Conservation (phyloP, 2,329 filamentous ascomycete species). For the Microsporum audouinii region DNA sequence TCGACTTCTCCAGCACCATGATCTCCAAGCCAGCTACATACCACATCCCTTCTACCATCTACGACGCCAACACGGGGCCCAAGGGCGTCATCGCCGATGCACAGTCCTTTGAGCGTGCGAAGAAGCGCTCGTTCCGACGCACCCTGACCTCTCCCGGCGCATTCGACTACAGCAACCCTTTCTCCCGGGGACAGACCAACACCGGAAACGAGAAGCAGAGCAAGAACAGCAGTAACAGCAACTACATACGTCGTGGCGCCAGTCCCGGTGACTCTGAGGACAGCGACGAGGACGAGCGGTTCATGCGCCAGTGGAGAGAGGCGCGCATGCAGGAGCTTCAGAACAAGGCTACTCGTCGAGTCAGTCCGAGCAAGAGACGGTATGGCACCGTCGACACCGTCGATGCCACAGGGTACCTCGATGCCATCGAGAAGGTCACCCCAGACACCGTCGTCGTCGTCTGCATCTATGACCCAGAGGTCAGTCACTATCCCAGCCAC, state of each 20-base stretch:
- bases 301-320: slow-evolving; percentile 77
- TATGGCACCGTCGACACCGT: slow-evolving; percentile 75
- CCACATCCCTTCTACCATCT: slow-evolving; percentile 35
- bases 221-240: not conserved
- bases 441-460: slow-evolving; percentile 78
- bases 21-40: slow-evolving; percentile 31
- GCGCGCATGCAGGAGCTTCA: slow-evolving; percentile 68
- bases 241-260: not conserved
- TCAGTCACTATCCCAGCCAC: slow-evolving; percentile 3
- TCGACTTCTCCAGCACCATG: slow-evolving; percentile 21
- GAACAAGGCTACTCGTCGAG: slow-evolving; percentile 51
- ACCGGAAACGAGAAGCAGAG: not conserved
- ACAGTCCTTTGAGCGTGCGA: slow-evolving; percentile 39
- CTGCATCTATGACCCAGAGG: slow-evolving; percentile 74
- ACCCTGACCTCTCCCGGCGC: slow-evolving; percentile 30
- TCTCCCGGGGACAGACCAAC: slow-evolving; percentile 12
- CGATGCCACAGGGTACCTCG: slow-evolving; percentile 84
- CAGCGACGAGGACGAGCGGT: slow-evolving; percentile 56
- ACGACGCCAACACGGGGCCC: slow-evolving; percentile 41
- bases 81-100: slow-evolving; percentile 43
- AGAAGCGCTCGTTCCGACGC: slow-evolving; percentile 37
- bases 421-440: slow-evolving; percentile 83
- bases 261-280: slow-evolving; percentile 14
- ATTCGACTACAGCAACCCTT: slow-evolving; percentile 20
- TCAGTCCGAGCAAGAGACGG: slow-evolving; percentile 62